Evolutionary conservation across 2,329 filamentous ascomycete species (phyloP).

Genomic region (Westerdykella aurantiaca): DNA sequence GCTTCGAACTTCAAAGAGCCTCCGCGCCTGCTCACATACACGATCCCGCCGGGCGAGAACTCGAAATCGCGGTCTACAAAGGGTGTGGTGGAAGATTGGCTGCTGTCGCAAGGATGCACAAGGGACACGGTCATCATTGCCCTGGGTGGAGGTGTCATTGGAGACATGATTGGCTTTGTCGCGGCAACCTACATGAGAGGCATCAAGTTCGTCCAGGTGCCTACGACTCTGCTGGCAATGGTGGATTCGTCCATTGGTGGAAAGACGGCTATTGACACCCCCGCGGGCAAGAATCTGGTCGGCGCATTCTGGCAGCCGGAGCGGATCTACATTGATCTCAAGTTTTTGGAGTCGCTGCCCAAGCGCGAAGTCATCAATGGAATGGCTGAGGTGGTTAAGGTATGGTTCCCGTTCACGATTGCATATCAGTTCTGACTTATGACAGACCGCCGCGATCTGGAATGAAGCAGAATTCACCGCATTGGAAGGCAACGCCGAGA

Average conservation of each 20-base stretch:
- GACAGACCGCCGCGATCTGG: conserved; percentile 86
- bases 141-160: conserved; percentile 91
- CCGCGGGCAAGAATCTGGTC: conserved; percentile 90
- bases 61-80: conserved; percentile 93
- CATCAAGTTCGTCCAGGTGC: conserved; percentile 91
- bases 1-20: conserved; percentile 40
- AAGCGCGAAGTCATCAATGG: conserved; percentile 94
- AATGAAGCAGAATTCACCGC: conserved; percentile 79
- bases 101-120: conserved; percentile 86
- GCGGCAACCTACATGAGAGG: conserved; percentile 98
- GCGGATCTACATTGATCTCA: conserved; percentile 88
- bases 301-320: conserved; percentile 95
- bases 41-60: conserved; percentile 86
- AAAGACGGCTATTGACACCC: conserved; percentile 96
- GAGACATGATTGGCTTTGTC: conserved; percentile 95
- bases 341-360: conserved; percentile 85
- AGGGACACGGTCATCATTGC: conserved; percentile 93
- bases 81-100: conserved; percentile 95
- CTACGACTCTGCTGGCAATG: conserved; percentile 92
- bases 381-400: conserved; percentile 95
- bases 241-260: conserved; percentile 97
- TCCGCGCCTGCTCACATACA: conserved; percentile 76
- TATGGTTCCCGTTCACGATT: conserved; percentile 12
- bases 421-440: conserved; percentile 6
- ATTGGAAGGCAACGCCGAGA: conserved; percentile 73